phyloP scores from a whole-genome alignment of 345 rosid species.

The Gossypioides kirkii region DNA sequence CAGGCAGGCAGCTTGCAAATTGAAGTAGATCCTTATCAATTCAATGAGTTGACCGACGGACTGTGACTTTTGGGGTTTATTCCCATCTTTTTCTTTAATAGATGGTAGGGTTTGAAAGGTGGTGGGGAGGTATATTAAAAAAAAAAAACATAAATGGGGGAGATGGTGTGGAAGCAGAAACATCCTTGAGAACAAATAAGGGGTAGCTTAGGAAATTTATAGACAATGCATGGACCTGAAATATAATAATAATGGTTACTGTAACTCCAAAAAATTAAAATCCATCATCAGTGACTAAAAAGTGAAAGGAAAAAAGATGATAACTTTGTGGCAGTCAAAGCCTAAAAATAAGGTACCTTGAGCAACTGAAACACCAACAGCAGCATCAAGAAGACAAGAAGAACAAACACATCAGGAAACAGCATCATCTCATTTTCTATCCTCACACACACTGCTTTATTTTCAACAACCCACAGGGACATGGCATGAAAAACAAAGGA shows the following conservation, averaged over 20 bases:
- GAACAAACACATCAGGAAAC: conserved; percentile 20
- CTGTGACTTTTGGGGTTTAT: not conserved
- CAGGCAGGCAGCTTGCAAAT: not conserved
- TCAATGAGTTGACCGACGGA: not conserved
- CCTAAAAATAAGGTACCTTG: conserved; percentile 25
- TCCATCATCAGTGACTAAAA: not conserved
- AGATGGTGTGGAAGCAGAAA: not conserved
- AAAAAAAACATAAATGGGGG: too few species aligned
- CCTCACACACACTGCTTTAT: not conserved
- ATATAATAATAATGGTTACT: conserved; percentile 5
- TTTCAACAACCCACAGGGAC: conserved; percentile 3
- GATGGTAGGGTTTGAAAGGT: not conserved
- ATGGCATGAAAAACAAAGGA: conserved; percentile 8
- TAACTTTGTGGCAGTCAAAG: conserved; percentile 7
- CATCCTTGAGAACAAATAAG: conserved; percentile 8
- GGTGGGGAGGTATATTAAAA: not conserved
- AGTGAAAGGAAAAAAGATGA: not conserved
- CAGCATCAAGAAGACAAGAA: conserved; percentile 12
- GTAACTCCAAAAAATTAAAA: not conserved
- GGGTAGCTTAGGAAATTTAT: conserved; percentile 18
- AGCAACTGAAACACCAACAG: conserved; percentile 19
- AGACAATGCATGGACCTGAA: not conserved
- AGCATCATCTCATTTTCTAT: conserved; percentile 29
- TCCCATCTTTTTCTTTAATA: not conserved
- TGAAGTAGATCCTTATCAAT: not conserved